Percentiles rank a stretch among this genome's conserved stretches.
These are phyloP conservation scores for Tulasnella calospora DNA, from an alignment of 768 basidiomycete genomes.

Conservation along the genomic window DNA sequence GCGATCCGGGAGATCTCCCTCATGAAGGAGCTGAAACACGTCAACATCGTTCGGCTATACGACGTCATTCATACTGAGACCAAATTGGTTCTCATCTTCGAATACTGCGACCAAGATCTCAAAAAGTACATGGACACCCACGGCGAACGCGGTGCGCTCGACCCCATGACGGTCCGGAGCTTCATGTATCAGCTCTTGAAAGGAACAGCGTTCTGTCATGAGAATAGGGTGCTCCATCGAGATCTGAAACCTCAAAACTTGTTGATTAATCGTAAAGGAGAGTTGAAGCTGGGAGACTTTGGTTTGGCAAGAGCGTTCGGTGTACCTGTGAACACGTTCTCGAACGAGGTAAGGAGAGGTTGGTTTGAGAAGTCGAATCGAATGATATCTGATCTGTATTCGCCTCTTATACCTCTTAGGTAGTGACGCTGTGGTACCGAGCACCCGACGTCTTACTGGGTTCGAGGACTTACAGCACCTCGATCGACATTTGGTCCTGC, in stretches of 20 bases:
- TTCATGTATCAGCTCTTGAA: conserved; percentile 98
- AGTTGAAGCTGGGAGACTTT: conserved; percentile 96
- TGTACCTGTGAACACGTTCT: conserved; percentile 98
- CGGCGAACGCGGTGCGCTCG: conserved; percentile 91
- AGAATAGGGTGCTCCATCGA: conserved; percentile 94
- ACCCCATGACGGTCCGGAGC: conserved; percentile 75
- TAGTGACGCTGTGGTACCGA: conserved; percentile 98
- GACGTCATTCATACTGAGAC: conserved; percentile 99
- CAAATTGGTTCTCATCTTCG: conserved; percentile 96
- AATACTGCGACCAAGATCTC: conserved; percentile 96
- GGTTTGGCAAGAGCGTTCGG: conserved; percentile 96
- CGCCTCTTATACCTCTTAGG: conserved; percentile 43
- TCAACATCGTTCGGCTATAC: conserved; percentile 96
- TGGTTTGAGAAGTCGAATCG: background rate
- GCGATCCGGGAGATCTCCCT: conserved; percentile 98
- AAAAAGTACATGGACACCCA: conserved; percentile 99
- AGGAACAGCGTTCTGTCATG: conserved; percentile 97
- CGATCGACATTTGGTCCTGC: conserved; percentile 98
- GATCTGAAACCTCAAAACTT: conserved; percentile 98
- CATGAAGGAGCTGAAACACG: conserved; percentile 99
- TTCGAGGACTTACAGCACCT: conserved; percentile 94
- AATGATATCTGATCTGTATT: background rate
- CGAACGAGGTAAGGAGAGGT: conserved; percentile 65
- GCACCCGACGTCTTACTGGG: conserved; percentile 97
- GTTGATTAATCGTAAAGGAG: conserved; percentile 93